Conservation (phyloP, 495 filamentous ascomycete species). For the Friedmanniomyces simplex region DNA sequence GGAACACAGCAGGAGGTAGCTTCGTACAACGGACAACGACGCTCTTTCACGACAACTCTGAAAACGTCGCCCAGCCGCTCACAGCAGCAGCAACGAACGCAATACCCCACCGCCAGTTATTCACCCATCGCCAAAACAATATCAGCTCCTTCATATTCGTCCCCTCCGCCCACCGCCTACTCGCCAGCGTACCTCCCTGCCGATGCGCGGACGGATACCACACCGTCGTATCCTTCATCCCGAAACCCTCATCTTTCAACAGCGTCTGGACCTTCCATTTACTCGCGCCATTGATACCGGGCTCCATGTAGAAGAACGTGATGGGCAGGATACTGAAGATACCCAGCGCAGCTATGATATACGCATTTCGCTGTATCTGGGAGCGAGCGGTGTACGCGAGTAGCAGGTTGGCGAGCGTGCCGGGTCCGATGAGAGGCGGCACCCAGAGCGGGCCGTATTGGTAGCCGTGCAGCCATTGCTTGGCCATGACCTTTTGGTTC, state of each 20-base stretch:
- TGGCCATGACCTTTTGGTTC: slow-evolving; percentile 22
- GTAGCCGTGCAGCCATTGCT: slow-evolving; percentile 29
- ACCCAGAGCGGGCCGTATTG: slow-evolving; percentile 25
- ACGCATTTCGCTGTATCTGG: neutral
- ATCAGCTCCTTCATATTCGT: slow-evolving; percentile 23
- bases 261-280: slow-evolving; percentile 30
- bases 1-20: neutral
- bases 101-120: slow-evolving; percentile 16
- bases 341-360: slow-evolving; percentile 17
- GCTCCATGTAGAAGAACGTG: slow-evolving; percentile 27
- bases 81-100: slow-evolving; percentile 7
- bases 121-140: slow-evolving; percentile 17
- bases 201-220: slow-evolving; percentile 12
- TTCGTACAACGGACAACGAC: neutral
- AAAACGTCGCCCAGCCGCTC: slow-evolving; percentile 21
- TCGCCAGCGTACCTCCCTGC: slow-evolving; percentile 18
- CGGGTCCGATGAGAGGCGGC: slow-evolving; percentile 24
- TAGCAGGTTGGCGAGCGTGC: slow-evolving; percentile 15
- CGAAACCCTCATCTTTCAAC: slow-evolving; percentile 25
- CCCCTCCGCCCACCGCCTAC: slow-evolving; percentile 20
- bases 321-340: slow-evolving; percentile 25
- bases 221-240: slow-evolving; percentile 17
- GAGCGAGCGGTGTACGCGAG: slow-evolving; percentile 17
- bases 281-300: slow-evolving; percentile 24
- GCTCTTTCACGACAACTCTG: neutral